A percentile compares a stretch with the other conserved stretches of the same genome.
phyloP scores from a whole-genome alignment of 345 rosid species.

The Sonneratia alba region DNA sequence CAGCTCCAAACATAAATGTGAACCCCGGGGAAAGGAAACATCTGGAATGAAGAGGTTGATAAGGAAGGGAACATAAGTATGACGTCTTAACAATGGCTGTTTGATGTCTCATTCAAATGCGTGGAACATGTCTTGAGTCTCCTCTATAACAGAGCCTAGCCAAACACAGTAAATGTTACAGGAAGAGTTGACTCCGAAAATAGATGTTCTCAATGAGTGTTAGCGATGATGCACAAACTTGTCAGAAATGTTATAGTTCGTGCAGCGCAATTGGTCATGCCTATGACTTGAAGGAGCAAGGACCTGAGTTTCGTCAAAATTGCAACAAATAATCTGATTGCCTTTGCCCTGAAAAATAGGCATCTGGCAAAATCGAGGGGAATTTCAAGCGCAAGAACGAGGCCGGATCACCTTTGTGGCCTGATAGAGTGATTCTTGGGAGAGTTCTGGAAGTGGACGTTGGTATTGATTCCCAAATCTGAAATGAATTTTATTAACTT shows the following conservation, averaged over 20 bases:
- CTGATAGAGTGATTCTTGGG: neutral
- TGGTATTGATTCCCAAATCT: neutral
- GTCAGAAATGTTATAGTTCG: constrained; percentile 58
- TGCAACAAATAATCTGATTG: constrained; percentile 47
- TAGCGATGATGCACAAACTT: constrained; percentile 50
- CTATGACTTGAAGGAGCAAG: constrained; percentile 44
- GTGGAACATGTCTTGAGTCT: constrained; percentile 17
- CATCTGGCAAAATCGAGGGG: neutral
- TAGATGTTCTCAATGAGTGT: constrained; percentile 28
- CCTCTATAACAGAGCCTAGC: constrained; percentile 29
- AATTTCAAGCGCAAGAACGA: neutral
- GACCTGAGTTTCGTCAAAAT: constrained; percentile 42
- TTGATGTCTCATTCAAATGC: constrained; percentile 31
- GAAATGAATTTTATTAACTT: neutral
- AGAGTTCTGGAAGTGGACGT: neutral
- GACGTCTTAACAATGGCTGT: constrained; percentile 21
- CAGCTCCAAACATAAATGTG: constrained; percentile 15
- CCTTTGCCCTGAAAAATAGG: constrained; percentile 18
- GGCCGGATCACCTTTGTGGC: neutral
- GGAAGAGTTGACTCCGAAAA: constrained; percentile 20
- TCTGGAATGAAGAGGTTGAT: constrained; percentile 12
- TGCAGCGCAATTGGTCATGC: constrained; percentile 45
- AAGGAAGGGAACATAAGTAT: constrained; percentile 19
- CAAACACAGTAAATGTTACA: constrained; percentile 13
- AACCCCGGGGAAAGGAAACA: constrained; percentile 16